A percentile compares a stretch with the other conserved stretches of the same genome.
phyloP scores from a whole-genome alignment of 164 flowering plant species.

The Stephania yunnanensis region DNA sequence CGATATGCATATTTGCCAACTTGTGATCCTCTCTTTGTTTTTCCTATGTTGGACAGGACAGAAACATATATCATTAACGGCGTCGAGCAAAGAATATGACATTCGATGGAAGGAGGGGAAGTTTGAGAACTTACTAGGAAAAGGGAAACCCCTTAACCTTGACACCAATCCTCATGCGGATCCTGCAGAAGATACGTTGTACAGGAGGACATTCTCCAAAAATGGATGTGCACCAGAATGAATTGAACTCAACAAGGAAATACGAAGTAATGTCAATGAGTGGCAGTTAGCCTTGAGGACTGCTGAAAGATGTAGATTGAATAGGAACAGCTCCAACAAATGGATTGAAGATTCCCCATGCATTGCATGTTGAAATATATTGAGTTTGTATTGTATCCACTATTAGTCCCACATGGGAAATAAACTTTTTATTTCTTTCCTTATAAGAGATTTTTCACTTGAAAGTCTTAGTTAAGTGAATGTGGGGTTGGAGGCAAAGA shows the following conservation, averaged over 20 bases:
- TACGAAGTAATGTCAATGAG: conserved; percentile 40
- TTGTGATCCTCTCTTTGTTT: not conserved
- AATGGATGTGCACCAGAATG: conserved; percentile 91
- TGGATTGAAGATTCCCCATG: conserved; percentile 58
- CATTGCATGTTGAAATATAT: too few relatives aligned
- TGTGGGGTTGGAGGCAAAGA: too few relatives aligned
- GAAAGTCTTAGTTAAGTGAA: too few relatives aligned
- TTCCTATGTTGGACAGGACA: conserved; percentile 42
- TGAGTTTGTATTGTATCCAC: too few relatives aligned
- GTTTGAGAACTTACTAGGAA: conserved; percentile 91
- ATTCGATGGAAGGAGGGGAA: conserved; percentile 93
- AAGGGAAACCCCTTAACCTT: conserved; percentile 84
- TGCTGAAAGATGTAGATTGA: conserved; percentile 41
- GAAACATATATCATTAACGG: conserved; percentile 81
- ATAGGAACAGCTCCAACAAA: conserved; percentile 32
- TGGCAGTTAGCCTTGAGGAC: too few relatives aligned
- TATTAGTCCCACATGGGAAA: too few relatives aligned
- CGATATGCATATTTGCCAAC: not conserved
- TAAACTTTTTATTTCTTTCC: too few relatives aligned
- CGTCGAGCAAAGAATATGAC: conserved; percentile 88
- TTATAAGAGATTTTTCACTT: too few relatives aligned
- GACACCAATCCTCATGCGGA: conserved; percentile 71
- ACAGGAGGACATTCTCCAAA: conserved; percentile 64
- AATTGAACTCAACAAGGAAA: conserved; percentile 92
- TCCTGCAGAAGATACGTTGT: conserved; percentile 90